Conservation (phyloP, 306 rosid species). For the Trifolium repens region DNA sequence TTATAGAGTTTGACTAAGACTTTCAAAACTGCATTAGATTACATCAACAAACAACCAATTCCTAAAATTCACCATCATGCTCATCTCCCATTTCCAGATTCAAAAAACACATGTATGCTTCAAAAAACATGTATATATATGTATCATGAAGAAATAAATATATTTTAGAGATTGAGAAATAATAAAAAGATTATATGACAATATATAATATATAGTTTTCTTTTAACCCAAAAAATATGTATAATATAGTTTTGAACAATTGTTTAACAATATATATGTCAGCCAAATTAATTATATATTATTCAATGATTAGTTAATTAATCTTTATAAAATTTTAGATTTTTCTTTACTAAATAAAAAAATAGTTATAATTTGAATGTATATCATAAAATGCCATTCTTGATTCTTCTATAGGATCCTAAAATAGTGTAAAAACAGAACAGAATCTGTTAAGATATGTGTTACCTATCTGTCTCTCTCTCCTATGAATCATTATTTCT, state of each 20-base stretch:
- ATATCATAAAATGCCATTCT: not conserved
- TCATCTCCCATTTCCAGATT: not conserved
- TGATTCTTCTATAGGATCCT: not conserved
- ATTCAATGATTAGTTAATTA: too few relatives aligned
- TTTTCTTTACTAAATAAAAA: too few relatives aligned
- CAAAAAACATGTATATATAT: too few relatives aligned
- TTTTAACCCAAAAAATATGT: too few relatives aligned
- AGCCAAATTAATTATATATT: too few relatives aligned
- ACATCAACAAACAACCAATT: not conserved
- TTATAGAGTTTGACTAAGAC: not conserved
- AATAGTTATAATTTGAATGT: not conserved
- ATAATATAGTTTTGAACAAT: too few relatives aligned
- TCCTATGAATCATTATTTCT: not conserved
- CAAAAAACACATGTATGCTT: not conserved
- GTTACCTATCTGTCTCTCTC: conserved; percentile 11
- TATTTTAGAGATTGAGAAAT: not conserved
- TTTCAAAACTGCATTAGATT: not conserved
- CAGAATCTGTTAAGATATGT: not conserved
- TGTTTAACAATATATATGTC: too few relatives aligned
- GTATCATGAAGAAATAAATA: not conserved
- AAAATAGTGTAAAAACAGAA: not conserved
- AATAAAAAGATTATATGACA: not conserved
- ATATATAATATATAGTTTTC: too few relatives aligned
- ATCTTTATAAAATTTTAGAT: too few relatives aligned
- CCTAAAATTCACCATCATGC: not conserved